A percentile compares a stretch with the other conserved stretches of the same genome.
These are phyloP conservation scores for Cladorrhinum samala DNA, from an alignment of 495 filamentous ascomycete species.

Conservation along the genomic window DNA sequence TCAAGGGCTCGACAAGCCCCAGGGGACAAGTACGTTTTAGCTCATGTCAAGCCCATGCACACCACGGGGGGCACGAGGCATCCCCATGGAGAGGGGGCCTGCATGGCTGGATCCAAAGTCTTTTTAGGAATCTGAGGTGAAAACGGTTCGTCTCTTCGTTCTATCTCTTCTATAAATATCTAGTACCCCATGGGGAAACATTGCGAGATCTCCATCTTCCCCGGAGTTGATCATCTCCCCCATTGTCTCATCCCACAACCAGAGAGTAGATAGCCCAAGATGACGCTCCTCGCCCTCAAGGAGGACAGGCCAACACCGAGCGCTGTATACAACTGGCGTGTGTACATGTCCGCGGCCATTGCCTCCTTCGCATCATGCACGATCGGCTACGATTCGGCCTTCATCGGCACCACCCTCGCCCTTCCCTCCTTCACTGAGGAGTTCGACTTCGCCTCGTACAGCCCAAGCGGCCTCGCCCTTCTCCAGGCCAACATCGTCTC, in stretches of 20 bases:
- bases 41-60: slow-evolving; percentile 4
- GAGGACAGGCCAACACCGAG: slow-evolving; percentile 61
- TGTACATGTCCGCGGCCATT: slow-evolving; percentile 56
- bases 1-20: slow-evolving; percentile 12
- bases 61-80: slow-evolving; percentile 3
- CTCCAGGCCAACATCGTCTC: slow-evolving; percentile 63
- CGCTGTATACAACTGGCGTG: slow-evolving; percentile 70
- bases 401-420: slow-evolving; percentile 64
- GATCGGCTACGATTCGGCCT: slow-evolving; percentile 67
- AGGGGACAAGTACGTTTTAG: slow-evolving; percentile 7
- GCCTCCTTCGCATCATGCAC: slow-evolving; percentile 65
- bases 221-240: slow-evolving; percentile 5
- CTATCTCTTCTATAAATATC: slow-evolving; percentile 12
- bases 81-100: slow-evolving; percentile 15
- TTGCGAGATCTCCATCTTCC: not conserved
- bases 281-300: slow-evolving; percentile 54
- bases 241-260: not conserved
- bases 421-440: slow-evolving; percentile 53
- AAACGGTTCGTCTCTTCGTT: not conserved
- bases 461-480: slow-evolving; percentile 34
- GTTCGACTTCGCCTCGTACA: slow-evolving; percentile 48
- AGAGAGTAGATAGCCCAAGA: slow-evolving; percentile 23
- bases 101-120: slow-evolving; percentile 3
- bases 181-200: slow-evolving; percentile 7
- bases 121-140: slow-evolving; percentile 10